A percentile compares a stretch with the other conserved stretches of the same genome.
Conservation (phyloP, 2,329 filamentous ascomycete genomes). For the Exserohilum rostratum region DNA sequence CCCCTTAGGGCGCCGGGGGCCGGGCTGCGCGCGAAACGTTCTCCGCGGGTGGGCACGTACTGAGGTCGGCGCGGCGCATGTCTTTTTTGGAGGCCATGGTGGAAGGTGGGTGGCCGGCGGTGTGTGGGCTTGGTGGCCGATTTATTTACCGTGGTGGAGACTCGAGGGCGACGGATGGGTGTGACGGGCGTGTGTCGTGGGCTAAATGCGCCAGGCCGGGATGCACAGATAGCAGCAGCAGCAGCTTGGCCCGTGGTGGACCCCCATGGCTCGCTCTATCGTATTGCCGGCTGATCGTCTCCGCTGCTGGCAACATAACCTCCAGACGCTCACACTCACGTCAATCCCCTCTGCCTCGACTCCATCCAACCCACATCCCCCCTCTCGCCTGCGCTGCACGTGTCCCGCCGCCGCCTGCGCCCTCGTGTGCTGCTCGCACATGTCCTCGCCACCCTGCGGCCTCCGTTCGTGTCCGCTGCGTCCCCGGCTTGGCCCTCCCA, state of each 20-base stretch:
- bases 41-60: slow-evolving; percentile 55
- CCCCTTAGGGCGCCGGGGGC: slow-evolving; percentile 6
- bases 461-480: neutral
- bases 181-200: slow-evolving; percentile 6
- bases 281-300: slow-evolving; percentile 16
- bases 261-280: slow-evolving; percentile 12
- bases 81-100: slow-evolving; percentile 74
- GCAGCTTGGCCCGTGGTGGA: slow-evolving; percentile 6
- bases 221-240: slow-evolving; percentile 2
- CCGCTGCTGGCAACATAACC: slow-evolving; percentile 21
- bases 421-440: slow-evolving; percentile 15
- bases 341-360: slow-evolving; percentile 1
- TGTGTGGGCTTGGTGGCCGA: slow-evolving; percentile 12
- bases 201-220: slow-evolving; percentile 2
- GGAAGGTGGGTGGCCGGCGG: slow-evolving; percentile 18
- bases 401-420: slow-evolving; percentile 5
- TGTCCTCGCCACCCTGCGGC: slow-evolving; percentile 9
- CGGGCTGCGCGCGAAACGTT: neutral
- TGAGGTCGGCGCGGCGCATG: slow-evolving; percentile 75
- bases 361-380: neutral
- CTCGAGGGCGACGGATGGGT: slow-evolving; percentile 22
- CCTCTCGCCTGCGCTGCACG: slow-evolving; percentile 17
- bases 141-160: slow-evolving; percentile 14
- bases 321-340: slow-evolving; percentile 17
- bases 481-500: slow-evolving; percentile 13